phyloP scores from a whole-genome alignment of 768 basidiomycete species.

The Leccinum arenicola region DNA sequence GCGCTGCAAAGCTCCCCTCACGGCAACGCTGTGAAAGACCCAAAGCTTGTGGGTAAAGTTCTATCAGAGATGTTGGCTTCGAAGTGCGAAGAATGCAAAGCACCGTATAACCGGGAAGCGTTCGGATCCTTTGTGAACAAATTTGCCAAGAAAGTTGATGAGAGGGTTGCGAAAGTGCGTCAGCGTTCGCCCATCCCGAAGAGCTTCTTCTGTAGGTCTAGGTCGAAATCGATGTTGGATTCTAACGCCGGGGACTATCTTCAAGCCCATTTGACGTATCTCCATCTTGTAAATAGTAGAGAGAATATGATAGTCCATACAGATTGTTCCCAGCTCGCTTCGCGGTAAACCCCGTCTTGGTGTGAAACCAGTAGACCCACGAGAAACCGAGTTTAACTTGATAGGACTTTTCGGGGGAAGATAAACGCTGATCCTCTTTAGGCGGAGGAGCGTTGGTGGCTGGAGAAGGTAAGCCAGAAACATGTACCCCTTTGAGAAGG shows the following conservation, averaged over 20 bases:
- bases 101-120: neutral
- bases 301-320: conserved; percentile 4
- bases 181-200: neutral
- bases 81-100: neutral
- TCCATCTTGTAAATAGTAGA: conserved; percentile 11
- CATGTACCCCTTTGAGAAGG: too few species aligned
- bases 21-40: conserved; percentile 1
- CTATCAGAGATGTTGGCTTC: conserved; percentile 4
- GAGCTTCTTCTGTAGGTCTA: conserved; percentile 6
- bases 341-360: too few species aligned
- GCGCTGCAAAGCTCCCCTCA: conserved; percentile 4
- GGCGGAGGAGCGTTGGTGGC: too few species aligned
- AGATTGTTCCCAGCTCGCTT: neutral
- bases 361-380: too few species aligned
- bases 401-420: too few species aligned
- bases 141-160: conserved; percentile 9
- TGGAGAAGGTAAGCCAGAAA: too few species aligned
- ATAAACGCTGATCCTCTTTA: too few species aligned
- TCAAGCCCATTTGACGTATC: neutral
- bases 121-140: conserved; percentile 10
- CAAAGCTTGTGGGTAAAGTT: neutral
- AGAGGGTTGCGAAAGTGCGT: conserved; percentile 7
- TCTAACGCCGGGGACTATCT: neutral
- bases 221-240: conserved; percentile 12
- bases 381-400: too few species aligned